Conservation (phyloP, 1,284 basidiomycete genomes). For the Boletus nobilissimus region DNA sequence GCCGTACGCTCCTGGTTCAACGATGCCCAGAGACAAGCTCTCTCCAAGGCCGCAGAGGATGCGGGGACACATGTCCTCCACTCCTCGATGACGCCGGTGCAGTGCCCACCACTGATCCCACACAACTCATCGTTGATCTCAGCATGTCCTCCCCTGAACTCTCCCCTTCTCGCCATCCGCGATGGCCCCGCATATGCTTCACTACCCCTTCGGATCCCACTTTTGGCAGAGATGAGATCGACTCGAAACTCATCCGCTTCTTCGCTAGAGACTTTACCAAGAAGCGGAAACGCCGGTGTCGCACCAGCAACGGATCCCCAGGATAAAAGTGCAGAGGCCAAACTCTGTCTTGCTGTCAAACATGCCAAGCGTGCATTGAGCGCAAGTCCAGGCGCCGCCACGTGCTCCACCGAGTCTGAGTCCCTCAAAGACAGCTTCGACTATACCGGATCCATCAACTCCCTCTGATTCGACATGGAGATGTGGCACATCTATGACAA, state of each 20-base stretch:
- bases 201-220: constrained; percentile 58
- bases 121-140: constrained; percentile 77
- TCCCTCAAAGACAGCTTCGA: constrained; percentile 94
- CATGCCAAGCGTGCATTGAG: constrained; percentile 95
- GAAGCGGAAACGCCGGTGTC: constrained; percentile 85
- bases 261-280: constrained; percentile 98
- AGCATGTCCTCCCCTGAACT: constrained; percentile 73
- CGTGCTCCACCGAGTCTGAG: constrained; percentile 92
- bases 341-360: constrained; percentile 92
- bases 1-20: constrained; percentile 84
- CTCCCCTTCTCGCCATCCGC: constrained; percentile 71
- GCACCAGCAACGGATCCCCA: constrained; percentile 64
- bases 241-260: constrained; percentile 87
- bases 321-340: constrained; percentile 92
- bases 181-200: constrained; percentile 72
- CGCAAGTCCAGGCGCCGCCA: constrained; percentile 88
- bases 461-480: constrained; percentile 93
- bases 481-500: constrained; percentile 78
- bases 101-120: constrained; percentile 65
- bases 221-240: constrained; percentile 74
- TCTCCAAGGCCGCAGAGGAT: constrained; percentile 79
- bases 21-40: constrained; percentile 73
- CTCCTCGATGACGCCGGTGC: constrained; percentile 89
- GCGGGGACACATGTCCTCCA: constrained; percentile 88
- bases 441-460: constrained; percentile 92